phyloP scores from a whole-genome alignment of 768 basidiomycete genomes.

The Dacryopinax primogenitus region DNA sequence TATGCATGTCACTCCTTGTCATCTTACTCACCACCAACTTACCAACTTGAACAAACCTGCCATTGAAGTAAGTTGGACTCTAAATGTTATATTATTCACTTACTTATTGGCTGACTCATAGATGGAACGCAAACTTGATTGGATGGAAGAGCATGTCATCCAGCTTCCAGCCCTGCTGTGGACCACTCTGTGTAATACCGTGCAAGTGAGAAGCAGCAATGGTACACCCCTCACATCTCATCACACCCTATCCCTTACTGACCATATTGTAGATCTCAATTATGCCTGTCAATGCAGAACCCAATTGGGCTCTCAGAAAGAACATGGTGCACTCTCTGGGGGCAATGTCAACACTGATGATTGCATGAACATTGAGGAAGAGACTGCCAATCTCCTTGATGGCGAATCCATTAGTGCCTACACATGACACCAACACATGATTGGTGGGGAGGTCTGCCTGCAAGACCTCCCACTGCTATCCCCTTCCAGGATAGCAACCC shows the following conservation, averaged over 20 bases:
- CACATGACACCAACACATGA: background rate
- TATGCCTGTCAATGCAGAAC: background rate
- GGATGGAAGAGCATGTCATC: background rate
- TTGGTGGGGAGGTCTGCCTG: background rate
- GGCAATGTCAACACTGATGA: background rate
- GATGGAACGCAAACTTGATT: background rate
- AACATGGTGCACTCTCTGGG: background rate
- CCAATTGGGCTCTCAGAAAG: background rate
- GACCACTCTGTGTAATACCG: background rate
- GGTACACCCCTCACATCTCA: background rate
- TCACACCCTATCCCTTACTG: background rate
- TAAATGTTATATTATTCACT: background rate
- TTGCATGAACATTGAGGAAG: background rate
- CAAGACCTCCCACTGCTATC: background rate
- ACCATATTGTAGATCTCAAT: background rate
- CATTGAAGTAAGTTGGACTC: background rate
- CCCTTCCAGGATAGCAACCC: background rate
- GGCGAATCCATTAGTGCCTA: background rate
- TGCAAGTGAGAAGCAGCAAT: background rate
- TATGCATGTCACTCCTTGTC: background rate
- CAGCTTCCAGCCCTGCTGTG: background rate
- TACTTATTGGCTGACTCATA: background rate
- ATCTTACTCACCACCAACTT: background rate
- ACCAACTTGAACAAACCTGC: background rate
- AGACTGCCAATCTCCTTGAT: background rate